phyloP scores from a whole-genome alignment of 805 yeast genomes.

The Schwanniomyces pseudopolymorphus region DNA sequence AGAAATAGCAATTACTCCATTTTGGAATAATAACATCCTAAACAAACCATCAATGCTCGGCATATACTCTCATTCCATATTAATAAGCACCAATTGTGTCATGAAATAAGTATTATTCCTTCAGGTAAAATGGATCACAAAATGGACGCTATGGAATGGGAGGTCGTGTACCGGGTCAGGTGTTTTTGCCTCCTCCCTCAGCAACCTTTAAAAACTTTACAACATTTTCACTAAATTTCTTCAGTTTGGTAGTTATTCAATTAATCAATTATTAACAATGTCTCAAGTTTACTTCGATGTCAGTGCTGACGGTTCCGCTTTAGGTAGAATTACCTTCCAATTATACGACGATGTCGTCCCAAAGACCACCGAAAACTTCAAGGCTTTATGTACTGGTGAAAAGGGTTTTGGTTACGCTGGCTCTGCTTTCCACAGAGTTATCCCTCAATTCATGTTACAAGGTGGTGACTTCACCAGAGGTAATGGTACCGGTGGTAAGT shows the following conservation, averaged over 20 bases:
- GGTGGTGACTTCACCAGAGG: constrained; percentile 61
- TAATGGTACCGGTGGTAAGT: constrained; percentile 92
- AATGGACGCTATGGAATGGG: not conserved
- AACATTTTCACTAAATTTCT: not conserved
- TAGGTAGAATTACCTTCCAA: constrained; percentile 85
- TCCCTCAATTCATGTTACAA: constrained; percentile 95
- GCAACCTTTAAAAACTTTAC: not conserved
- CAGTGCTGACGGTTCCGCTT: constrained; percentile 68
- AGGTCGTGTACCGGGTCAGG: not conserved
- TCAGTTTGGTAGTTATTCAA: not conserved
- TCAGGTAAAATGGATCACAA: not conserved
- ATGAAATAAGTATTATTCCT: not conserved
- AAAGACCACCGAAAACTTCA: constrained; percentile 78
- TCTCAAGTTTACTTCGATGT: constrained; percentile 79
- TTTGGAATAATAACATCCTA: not conserved
- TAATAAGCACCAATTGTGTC: not conserved
- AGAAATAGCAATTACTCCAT: not conserved
- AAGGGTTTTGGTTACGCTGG: constrained; percentile 88
- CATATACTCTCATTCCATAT: not conserved
- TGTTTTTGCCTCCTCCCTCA: not conserved
- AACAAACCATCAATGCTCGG: not conserved
- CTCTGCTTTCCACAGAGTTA: constrained; percentile 94
- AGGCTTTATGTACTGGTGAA: constrained; percentile 86
- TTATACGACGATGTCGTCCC: constrained; percentile 57
- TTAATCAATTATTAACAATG: constrained; percentile 32